Evolutionary conservation across 2,329 filamentous ascomycete genomes (phyloP), one percentile per base, ranked within the genome.

Genomic region (Epichloe festucae): DNA sequence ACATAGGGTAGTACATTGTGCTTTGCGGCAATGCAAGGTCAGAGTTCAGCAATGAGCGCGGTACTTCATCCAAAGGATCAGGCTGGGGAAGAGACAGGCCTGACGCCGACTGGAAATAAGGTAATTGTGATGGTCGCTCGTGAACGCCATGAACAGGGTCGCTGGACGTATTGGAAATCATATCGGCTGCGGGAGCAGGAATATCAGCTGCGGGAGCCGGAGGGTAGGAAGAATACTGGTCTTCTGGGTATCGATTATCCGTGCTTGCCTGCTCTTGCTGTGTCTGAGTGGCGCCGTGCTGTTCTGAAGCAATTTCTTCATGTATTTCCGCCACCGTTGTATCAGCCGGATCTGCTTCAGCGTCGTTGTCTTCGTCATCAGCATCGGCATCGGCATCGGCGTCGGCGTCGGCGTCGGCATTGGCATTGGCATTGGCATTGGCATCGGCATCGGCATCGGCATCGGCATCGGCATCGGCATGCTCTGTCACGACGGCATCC

Each of bases 51-150:
- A 34, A 17, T 21, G 47, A 6, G 17, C 44, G 47, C 19, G 43
- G 50, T 12, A 52, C n/a, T 14, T 50, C 48, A 6, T 48, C 53
- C 34, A 52, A 35, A 23, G 50, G 44, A 38, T 61, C 58, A 23
- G 57, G 52, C n/a, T 63, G 62, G 8, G 63, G 55, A 17, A 64
- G 54, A 12, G 55, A 49, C 15, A 64, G 46, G 17, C 55, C 60
- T 8, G 64, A 57, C 10, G 56, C 51, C n/a, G 62, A 54, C 38
- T 61, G 61, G 35, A 64, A 67, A 52, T 66, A 63, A 23, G 62
- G 56, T 5, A 54, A 39, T 36, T 58, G 57, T 5, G 57, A 35
- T 12, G 48, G 43, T 21, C 56, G 54, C 12, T 52, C 54, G 35
- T 61, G 56, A 15, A 57, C 59, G 15, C 50, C n/a, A 12, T 57